These are phyloP conservation scores for Metschnikowia sp. DNA, from an alignment of 805 yeast species.

Conservation along the genomic window DNA sequence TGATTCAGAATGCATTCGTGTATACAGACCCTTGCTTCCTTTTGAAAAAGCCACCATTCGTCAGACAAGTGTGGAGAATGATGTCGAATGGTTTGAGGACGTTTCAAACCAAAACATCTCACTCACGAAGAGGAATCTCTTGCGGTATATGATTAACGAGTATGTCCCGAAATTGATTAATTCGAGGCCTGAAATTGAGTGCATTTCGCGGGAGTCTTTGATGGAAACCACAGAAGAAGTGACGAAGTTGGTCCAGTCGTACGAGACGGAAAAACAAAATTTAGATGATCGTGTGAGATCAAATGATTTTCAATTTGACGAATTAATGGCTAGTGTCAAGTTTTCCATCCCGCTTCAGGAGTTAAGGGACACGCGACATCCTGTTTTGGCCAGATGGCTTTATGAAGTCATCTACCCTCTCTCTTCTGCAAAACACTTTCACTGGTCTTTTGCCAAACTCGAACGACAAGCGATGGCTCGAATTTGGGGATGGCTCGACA, in stretches of 20 bases:
- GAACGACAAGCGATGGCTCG: conserved; percentile 31
- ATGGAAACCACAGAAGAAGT: conserved; percentile 10
- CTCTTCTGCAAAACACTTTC: conserved; percentile 33
- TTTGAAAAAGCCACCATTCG: conserved; percentile 44
- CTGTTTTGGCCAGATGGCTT: conserved; percentile 29
- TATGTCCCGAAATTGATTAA: conserved; percentile 21
- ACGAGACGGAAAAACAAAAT: conserved; percentile 4
- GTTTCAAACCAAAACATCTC: conserved; percentile 52
- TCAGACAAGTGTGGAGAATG: conserved; percentile 39
- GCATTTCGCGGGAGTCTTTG: conserved; percentile 11
- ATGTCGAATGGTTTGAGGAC: conserved; percentile 68
- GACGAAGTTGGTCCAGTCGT: neutral
- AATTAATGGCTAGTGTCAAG: neutral
- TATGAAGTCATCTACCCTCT: conserved; percentile 25
- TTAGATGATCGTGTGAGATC: neutral
- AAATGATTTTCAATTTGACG: neutral
- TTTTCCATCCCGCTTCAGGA: neutral
- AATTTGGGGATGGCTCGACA: conserved; percentile 12
- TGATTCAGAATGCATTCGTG: conserved; percentile 19
- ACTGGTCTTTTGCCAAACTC: conserved; percentile 40
- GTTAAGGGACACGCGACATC: neutral
- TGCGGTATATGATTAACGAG: conserved; percentile 37
- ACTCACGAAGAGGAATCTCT: conserved; percentile 56
- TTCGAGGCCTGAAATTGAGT: conserved; percentile 5
- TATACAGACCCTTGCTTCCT: conserved; percentile 51